Evolutionary conservation across 2,329 filamentous ascomycete species (phyloP).

Genomic region (Elsinoe batatas): DNA sequence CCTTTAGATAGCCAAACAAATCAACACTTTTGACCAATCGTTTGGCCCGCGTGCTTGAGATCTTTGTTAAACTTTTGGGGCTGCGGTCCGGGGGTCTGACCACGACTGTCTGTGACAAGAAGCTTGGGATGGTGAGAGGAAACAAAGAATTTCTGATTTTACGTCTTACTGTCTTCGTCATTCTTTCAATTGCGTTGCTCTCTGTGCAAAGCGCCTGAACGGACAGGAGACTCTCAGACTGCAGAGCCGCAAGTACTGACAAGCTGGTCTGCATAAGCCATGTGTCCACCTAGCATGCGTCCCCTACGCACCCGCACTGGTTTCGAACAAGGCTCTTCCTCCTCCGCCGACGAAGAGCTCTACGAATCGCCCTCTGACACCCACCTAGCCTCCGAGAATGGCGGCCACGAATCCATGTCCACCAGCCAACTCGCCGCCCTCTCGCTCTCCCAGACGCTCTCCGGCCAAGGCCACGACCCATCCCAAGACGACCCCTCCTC

Average conservation of each 20-base stretch:
- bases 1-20: conserved; percentile 7
- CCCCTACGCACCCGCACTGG: background rate
- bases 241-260: background rate
- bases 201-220: background rate
- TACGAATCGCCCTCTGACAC: conserved; percentile 5
- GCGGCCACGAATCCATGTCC: background rate
- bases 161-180: background rate
- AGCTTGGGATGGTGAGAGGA: background rate
- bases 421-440: conserved; percentile 11
- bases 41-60: background rate
- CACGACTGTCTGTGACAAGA: background rate
- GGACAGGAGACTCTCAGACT: background rate
- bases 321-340: conserved; percentile 5
- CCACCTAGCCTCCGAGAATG: background rate
- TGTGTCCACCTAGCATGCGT: conserved; percentile 9
- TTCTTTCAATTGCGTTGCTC: background rate
- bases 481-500: background rate
- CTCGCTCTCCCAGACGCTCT: conserved; percentile 7
- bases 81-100: background rate
- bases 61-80: background rate
- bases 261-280: background rate
- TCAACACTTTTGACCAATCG: background rate
- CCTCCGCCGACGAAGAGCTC: conserved; percentile 6
- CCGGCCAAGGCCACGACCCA: background rate
- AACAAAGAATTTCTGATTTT: background rate